Conservation (phyloP, 805 yeast species). For the Hemisphaericaspora nanyangensis region DNA sequence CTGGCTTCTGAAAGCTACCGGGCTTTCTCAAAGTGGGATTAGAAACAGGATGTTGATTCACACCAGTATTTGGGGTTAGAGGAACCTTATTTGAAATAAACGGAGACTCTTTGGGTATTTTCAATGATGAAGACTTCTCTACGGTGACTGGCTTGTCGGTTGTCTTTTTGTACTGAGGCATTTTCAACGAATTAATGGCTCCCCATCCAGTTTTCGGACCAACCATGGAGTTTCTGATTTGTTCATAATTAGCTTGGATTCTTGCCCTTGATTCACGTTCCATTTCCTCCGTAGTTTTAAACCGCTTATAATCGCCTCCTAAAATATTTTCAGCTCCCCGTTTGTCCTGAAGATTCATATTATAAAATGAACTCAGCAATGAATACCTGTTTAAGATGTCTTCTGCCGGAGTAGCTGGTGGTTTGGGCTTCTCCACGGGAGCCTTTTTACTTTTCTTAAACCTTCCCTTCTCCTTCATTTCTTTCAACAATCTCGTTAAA, state of each 20-base stretch:
- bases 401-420: neutral
- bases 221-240: conserved; percentile 11
- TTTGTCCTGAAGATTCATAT: conserved; percentile 6
- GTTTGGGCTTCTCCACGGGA: neutral
- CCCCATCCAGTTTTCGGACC: conserved; percentile 9
- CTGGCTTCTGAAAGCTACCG: conserved; percentile 31
- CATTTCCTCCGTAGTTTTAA: neutral
- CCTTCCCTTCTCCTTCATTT: neutral
- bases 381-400: conserved; percentile 3
- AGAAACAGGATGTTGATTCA: neutral
- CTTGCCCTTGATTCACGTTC: conserved; percentile 11
- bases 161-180: conserved; percentile 25
- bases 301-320: neutral
- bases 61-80: neutral
- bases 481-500: neutral
- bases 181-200: conserved; percentile 13
- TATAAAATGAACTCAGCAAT: conserved; percentile 8
- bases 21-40: conserved; percentile 28
- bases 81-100: conserved; percentile 25
- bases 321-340: neutral
- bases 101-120: conserved; percentile 22
- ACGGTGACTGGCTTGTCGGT: conserved; percentile 6
- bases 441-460: neutral
- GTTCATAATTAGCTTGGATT: conserved; percentile 12
- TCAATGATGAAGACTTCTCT: conserved; percentile 7